Conservation (phyloP, 2,329 filamentous ascomycete species). For the Colletotrichum plurivorum region DNA sequence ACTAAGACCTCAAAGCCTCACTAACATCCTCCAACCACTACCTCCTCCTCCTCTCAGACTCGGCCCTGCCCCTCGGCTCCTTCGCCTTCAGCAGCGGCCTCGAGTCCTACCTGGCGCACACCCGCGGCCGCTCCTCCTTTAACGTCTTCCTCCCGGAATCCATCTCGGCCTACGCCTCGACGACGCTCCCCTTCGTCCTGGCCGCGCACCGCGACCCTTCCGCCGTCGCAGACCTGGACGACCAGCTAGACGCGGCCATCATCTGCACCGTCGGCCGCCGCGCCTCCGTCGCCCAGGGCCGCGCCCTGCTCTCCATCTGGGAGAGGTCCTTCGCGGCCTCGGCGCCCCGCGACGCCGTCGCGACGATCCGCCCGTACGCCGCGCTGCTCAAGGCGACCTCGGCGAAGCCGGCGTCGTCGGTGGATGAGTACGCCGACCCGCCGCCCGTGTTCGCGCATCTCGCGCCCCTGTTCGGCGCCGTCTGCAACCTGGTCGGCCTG, state of each 20-base stretch:
- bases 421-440: constrained; percentile 28
- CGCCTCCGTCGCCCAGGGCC: constrained; percentile 81
- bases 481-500: constrained; percentile 74
- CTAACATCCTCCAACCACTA: constrained; percentile 66
- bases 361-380: constrained; percentile 54
- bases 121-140: constrained; percentile 65
- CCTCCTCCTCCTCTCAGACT: constrained; percentile 84
- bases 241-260: constrained; percentile 81
- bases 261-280: constrained; percentile 85
- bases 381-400: constrained; percentile 49
- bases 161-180: constrained; percentile 78
- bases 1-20: constrained; percentile 22
- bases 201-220: constrained; percentile 72
- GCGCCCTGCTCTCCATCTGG: constrained; percentile 82
- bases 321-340: constrained; percentile 74
- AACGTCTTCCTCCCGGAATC: constrained; percentile 78
- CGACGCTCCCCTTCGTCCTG: constrained; percentile 81
- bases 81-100: constrained; percentile 89
- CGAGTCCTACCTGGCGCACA: constrained; percentile 85
- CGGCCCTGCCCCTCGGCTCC: constrained; percentile 85
- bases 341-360: constrained; percentile 44
- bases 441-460: constrained; percentile 63
- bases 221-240: constrained; percentile 73
- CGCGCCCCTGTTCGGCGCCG: constrained; percentile 78
- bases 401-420: constrained; percentile 39